Evolutionary conservation across 2,329 filamentous ascomycete genomes (phyloP), one percentile per base, ranked within the genome.

Genomic region (Akanthomyces dipterigenus): DNA sequence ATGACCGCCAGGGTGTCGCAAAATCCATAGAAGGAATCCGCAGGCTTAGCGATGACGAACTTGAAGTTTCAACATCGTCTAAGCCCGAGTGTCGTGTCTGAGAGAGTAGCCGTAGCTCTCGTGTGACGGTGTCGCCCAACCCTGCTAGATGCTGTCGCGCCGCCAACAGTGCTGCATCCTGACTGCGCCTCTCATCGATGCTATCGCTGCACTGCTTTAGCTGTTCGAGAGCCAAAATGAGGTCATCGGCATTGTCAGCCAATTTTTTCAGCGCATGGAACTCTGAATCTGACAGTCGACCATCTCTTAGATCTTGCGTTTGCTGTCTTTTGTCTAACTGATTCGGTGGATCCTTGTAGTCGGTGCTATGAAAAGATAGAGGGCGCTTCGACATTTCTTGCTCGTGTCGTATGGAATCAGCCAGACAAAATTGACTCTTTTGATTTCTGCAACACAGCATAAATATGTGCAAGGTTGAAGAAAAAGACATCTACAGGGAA

Each of bases 1-100:
- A 72, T 36, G 71, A 75, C n/a, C 71, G 78, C 81, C 80, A 88
- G 57, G 43, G 34, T 64, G 62, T n/a, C 63, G 63, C 16, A 53
- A 61, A 31, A 62, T 62, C n/a, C 63, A 60, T 60, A 24, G 46
- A 50, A 31, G 56, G 46, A 20, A 57, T 46, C 9, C 14, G 26
- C 22, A 34, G n/a, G 50, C 7, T 48, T 1, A 14, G 31, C n/a
- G n/a, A 18, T 18, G 20, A 28, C 18, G 18, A 24, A 5, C 36
- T 38, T 16, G 40, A 12, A n/a, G 5, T 14, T 1, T 26, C 24
- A 28, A 36, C 11, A 12, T 16, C 6, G 4, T 24, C 40, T n/a
- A 12, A 22, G 11, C 18, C 12, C 7, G n/a, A 24, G 20, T 16
- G 5, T 18, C 3, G 53, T 36, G n/a, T 18, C 42, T 20, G 26